Evolutionary conservation across 148 eudicot species (phyloP), one percentile per base, ranked within the genome.

Genomic region (Cornus controversa): DNA sequence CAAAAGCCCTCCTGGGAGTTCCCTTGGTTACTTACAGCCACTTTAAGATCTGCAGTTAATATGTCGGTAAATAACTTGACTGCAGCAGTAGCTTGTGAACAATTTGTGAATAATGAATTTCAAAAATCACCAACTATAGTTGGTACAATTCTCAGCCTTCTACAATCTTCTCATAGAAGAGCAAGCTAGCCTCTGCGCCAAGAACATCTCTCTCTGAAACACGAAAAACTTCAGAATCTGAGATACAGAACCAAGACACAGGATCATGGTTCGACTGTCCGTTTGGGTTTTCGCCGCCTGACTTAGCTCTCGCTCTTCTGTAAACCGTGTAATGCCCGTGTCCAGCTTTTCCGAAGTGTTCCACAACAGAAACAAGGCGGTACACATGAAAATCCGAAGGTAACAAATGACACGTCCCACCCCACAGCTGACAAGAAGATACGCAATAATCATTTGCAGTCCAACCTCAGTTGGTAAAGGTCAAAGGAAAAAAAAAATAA

Each of bases 321-420:
- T 93, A 96, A 67, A 96, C 94, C 4, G 85, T 90, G 83, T 96
- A 96, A 76, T 96, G 99, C 16, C 99, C 99, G 53, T 92, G 73
- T 64, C 87, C 90, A 54, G 91, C 84, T 74, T 78, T 86, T 81
- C 98, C 98, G 69, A 84, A 91, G 86, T 96, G 99, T 79, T 87
- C 90, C 70, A 93, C 97, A 47, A 86, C 99, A 65, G 99, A 93
- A 70, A 89, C 93, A 10, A 96, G 90, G 28, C 83, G 86, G 79
- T 93, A 96, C 66, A 69, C 72, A 69, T 82, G 81, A 42, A 18
- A 71, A 69, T 57, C 79, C n/a, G 81, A 34, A 71, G 75, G 64
- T 66, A 68, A 29, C 24, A 78, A 57, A 67, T 72, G 67, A 47
- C 54, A 64, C 22, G 31, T 64, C 40, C 34, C 70, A 25, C 24